These are phyloP conservation scores for Candida easanensis DNA, from an alignment of 805 yeast species.

Conservation along the genomic window DNA sequence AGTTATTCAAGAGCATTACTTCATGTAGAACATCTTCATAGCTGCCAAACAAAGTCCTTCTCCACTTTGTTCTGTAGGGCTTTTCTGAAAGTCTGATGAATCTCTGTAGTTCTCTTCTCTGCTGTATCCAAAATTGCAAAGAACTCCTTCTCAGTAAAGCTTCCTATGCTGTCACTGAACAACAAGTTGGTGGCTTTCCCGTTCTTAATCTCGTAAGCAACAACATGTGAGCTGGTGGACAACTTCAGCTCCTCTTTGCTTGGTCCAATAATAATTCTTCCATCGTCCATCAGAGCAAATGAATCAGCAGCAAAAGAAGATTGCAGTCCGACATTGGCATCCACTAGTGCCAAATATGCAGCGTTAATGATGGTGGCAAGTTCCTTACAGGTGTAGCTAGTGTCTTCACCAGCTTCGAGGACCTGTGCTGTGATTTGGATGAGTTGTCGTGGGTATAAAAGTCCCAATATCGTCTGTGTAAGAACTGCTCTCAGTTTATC, in stretches of 20 bases:
- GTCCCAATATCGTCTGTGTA: conserved; percentile 55
- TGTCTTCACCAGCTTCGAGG: conserved; percentile 49
- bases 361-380: conserved; percentile 52
- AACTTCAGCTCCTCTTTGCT: conserved; percentile 37
- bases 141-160: conserved; percentile 56
- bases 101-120: conserved; percentile 41
- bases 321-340: conserved; percentile 71
- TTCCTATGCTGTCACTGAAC: conserved; percentile 71
- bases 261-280: conserved; percentile 43
- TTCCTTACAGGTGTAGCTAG: conserved; percentile 27
- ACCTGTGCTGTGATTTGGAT: conserved; percentile 69
- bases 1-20: not conserved
- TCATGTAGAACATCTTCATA: conserved; percentile 9
- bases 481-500: conserved; percentile 64
- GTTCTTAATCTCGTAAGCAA: conserved; percentile 56
- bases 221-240: conserved; percentile 60
- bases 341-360: conserved; percentile 68
- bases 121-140: conserved; percentile 51
- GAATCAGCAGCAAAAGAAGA: conserved; percentile 60
- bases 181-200: conserved; percentile 53
- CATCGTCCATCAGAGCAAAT: conserved; percentile 37
- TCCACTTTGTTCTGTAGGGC: conserved; percentile 46
- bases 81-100: conserved; percentile 50
- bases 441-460: conserved; percentile 74
- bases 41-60: conserved; percentile 59